Conservation (phyloP, 2,329 filamentous ascomycete genomes). For the Aspergillus phoenicis region DNA sequence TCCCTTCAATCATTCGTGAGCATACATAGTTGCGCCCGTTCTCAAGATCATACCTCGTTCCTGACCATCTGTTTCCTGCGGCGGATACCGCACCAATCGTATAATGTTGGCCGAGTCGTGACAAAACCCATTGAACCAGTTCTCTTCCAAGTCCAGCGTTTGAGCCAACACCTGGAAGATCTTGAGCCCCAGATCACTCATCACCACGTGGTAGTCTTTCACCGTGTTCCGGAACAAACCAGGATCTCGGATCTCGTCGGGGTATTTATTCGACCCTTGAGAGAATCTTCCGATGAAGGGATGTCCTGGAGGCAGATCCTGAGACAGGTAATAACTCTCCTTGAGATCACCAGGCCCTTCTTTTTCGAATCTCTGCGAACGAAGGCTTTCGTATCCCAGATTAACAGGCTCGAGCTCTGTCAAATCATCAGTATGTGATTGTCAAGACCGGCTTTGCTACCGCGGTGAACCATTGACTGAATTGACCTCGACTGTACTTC, state of each 20-base stretch:
- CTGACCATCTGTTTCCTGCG: conserved; percentile 23
- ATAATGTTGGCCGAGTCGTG: conserved; percentile 29
- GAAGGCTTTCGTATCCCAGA: conserved; percentile 32
- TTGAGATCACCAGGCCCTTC: conserved; percentile 30
- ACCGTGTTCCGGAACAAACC: conserved; percentile 6
- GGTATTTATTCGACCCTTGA: conserved; percentile 26
- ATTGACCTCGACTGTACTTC: conserved; percentile 28
- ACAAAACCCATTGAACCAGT: conserved; percentile 28
- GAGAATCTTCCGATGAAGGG: conserved; percentile 23
- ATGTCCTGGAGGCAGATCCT: conserved; percentile 22
- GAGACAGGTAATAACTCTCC: conserved; percentile 33
- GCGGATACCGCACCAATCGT: conserved; percentile 33
- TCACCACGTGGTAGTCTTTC: conserved; percentile 15
- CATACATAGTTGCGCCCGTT: neutral
- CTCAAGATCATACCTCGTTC: conserved; percentile 19
- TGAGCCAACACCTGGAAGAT: conserved; percentile 20
- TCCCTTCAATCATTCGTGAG: conserved; percentile 16
- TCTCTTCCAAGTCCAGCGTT: conserved; percentile 20
- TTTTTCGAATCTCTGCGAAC: conserved; percentile 30
- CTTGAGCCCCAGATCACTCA: conserved; percentile 22
- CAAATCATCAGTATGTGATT: neutral
- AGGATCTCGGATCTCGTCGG: conserved; percentile 5
- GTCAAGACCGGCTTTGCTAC: too few relatives aligned
- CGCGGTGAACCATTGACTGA: neutral
- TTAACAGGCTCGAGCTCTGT: conserved; percentile 5